Percentiles rank a stretch among this genome's conserved stretches.
These are phyloP conservation scores for Ajuga reptans DNA, from an alignment of 305 asterid species.

Conservation along the genomic window DNA sequence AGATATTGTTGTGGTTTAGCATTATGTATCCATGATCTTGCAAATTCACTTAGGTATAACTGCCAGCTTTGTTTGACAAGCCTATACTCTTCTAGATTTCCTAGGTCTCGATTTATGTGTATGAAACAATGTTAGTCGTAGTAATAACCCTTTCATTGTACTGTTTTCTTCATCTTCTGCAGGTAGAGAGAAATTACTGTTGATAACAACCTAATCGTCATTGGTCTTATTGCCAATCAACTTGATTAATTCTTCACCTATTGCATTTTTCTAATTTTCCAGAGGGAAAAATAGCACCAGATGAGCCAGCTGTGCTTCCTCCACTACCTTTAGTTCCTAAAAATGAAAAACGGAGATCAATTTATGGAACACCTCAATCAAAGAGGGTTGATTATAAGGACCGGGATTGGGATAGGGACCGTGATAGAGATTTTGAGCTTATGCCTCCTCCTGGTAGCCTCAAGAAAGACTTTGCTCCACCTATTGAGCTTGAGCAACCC, in stretches of 20 bases:
- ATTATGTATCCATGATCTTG: background rate
- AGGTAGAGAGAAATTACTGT: background rate
- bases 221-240: background rate
- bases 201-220: background rate
- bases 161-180: background rate
- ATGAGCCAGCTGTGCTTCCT: conserved; percentile 85
- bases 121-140: background rate
- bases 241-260: background rate
- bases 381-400: conserved; percentile 69
- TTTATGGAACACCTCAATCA: conserved; percentile 58
- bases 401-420: conserved; percentile 88
- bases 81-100: background rate
- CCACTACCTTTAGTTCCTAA: conserved; percentile 72
- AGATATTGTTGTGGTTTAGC: background rate
- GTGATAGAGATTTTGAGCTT: conserved; percentile 85
- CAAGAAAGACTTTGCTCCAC: conserved; percentile 64
- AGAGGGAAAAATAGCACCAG: conserved; percentile 85
- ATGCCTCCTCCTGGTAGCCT: conserved; percentile 94
- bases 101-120: background rate
- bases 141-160: background rate
- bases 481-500: conserved; percentile 74
- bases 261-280: conserved; percentile 25
- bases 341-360: conserved; percentile 55
- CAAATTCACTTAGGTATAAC: background rate
- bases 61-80: conserved; percentile 3